phyloP scores from a whole-genome alignment of 768 basidiomycete genomes.

The Stropharia rugosoannulata region DNA sequence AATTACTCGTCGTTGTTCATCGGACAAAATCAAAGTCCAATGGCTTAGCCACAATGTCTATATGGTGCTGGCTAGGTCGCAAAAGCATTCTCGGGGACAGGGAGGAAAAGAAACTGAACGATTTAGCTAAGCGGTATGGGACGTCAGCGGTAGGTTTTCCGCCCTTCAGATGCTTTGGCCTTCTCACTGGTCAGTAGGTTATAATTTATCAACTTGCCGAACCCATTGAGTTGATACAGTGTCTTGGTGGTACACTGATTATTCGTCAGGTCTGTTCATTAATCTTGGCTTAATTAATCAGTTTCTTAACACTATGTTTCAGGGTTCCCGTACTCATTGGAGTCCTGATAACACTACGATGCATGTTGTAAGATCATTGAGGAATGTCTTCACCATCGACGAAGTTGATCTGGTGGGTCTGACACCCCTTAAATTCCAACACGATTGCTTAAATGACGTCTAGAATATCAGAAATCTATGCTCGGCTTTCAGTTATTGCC shows the following conservation, averaged over 20 bases:
- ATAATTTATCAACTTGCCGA: conserved; percentile 62
- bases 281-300: background rate
- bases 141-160: conserved; percentile 51
- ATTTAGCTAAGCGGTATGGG: conserved; percentile 73
- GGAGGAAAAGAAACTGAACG: conserved; percentile 67
- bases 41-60: conserved; percentile 63
- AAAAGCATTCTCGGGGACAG: conserved; percentile 49
- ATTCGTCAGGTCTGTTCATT: conserved; percentile 61
- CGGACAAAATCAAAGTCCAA: conserved; percentile 63
- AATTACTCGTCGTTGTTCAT: conserved; percentile 67
- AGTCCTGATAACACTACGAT: conserved; percentile 78
- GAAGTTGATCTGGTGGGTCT: conserved; percentile 65
- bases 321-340: conserved; percentile 79
- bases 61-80: conserved; percentile 80
- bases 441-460: background rate
- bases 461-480: conserved; percentile 69
- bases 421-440: background rate
- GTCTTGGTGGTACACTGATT: conserved; percentile 70
- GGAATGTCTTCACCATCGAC: conserved; percentile 60
- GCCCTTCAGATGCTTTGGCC: background rate
- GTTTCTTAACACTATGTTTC: conserved; percentile 3
- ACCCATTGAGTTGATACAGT: conserved; percentile 56
- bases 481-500: conserved; percentile 82
- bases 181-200: conserved; percentile 24
- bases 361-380: conserved; percentile 62